Base-by-base conservation (phyloP, 2,329 filamentous ascomycete species). In the Arthrinium phaeospermum region DNA sequence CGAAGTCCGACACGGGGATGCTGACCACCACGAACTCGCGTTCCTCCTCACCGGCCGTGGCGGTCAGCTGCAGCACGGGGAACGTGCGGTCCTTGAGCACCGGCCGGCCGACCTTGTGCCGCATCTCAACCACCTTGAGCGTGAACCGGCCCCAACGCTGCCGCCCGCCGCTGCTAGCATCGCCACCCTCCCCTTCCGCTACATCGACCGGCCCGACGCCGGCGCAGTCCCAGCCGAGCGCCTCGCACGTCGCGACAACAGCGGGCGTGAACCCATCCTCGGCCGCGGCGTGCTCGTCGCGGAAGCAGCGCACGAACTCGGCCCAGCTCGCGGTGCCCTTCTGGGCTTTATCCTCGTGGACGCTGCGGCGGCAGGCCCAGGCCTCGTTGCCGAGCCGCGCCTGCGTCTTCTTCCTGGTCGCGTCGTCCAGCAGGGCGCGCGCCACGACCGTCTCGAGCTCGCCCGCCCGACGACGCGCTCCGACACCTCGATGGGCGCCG, bases 81-180 rank as follows among this genome's bases (percentile, higher is more conserved):
- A 94, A 95, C 2, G 89, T 87, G 69, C 93, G 89, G 74, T 91
- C 87, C 72, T 86, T 85, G 10, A 94, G 83, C n/a, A 89, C 85
- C 3, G 85, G 82, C 0, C 88, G 87, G 46, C 83, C 82, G 70
- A 94, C 85, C 67, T 85, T 84, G 79, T 94, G 92, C 71, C 87
- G 87, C 86, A 93, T 92, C 82, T 94, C 91, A 74, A 88, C 87
- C 30, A 93, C 82, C 76, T 78, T 77, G 24, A 91, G 80, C 45
- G 82, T 83, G 76, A 89, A 86, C 64, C 84, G 79, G 0, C 77
- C 81, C 87, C 88, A 91, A 30, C 71, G 78, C 70, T 80, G 77
- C 0, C 78, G 84, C 8, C 79, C 77, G 49, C 69, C 81, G 24
- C 80, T 77, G 4, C 85, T 75, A 53, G 83, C 81, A 19, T 86